These are phyloP conservation scores for Gloeophyllum trabeum DNA, from an alignment of 768 basidiomycete genomes.

Conservation along the genomic window DNA sequence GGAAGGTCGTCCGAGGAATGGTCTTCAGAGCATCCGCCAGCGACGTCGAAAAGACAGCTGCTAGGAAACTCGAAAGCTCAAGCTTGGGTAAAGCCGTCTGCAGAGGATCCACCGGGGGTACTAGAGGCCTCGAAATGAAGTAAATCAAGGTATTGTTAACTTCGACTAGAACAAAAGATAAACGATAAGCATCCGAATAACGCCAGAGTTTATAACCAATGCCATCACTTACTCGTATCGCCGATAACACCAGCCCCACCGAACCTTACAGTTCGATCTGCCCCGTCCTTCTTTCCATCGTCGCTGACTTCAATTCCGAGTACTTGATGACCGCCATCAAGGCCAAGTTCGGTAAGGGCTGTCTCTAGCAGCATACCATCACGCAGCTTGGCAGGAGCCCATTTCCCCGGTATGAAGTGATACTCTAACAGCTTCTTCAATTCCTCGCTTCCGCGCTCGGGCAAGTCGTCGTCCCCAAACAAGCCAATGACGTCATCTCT, in stretches of 20 bases:
- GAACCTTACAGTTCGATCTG: conserved; percentile 56
- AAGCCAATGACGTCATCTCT: conserved; percentile 71
- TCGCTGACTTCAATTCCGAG: conserved; percentile 52
- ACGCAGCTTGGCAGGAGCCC: conserved; percentile 57
- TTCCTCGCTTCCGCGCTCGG: conserved; percentile 53
- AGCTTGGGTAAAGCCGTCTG: conserved; percentile 72
- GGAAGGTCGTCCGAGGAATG: conserved; percentile 63
- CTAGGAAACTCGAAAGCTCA: conserved; percentile 86
- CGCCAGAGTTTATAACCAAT: no score
- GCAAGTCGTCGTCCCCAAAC: conserved; percentile 41
- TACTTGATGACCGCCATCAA: conserved; percentile 62
- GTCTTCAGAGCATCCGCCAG: conserved; percentile 60
- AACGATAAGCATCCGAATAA: background rate
- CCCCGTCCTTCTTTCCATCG: conserved; percentile 32
- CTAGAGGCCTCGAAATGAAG: conserved; percentile 73
- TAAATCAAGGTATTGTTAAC: conserved; percentile 79
- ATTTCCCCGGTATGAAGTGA: conserved; percentile 83
- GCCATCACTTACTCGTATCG: conserved; percentile 48
- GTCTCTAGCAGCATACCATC: conserved; percentile 75
- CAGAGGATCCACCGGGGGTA: conserved; percentile 73
- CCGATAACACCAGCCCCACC: conserved; percentile 76
- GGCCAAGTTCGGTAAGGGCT: conserved; percentile 58
- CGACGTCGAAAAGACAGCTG: conserved; percentile 78
- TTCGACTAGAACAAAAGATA: conserved; percentile 34
- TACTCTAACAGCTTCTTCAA: conserved; percentile 70